These are phyloP conservation scores for Patellaria atrata DNA, from an alignment of 495 filamentous ascomycete genomes.

Conservation along the genomic window DNA sequence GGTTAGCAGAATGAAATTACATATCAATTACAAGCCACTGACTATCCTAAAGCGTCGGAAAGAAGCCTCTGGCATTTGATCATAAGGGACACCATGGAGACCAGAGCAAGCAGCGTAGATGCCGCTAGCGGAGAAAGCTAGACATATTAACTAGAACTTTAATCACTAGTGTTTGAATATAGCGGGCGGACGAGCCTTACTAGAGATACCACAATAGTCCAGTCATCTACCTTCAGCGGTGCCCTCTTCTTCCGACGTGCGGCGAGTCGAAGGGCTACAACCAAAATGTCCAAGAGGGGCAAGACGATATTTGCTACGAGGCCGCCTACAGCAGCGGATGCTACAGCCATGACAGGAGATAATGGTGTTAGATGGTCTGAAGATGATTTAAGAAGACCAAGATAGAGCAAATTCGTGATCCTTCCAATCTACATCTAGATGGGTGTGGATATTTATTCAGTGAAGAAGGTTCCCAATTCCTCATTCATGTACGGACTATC, in stretches of 20 bases:
- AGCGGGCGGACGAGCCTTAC: neutral
- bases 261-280: neutral
- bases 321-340: neutral
- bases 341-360: neutral
- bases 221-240: constrained; percentile 1
- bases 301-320: neutral
- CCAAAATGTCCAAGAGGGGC: neutral
- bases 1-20: neutral
- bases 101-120: neutral
- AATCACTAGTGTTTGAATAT: neutral
- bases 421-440: no score
- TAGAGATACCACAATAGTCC: constrained; percentile 1
- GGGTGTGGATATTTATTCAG: no score
- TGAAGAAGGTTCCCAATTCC: no score
- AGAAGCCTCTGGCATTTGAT: no score
- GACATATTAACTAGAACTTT: neutral
- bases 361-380: no score
- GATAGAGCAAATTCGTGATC: no score
- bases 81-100: neutral
- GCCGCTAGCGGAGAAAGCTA: neutral
- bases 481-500: no score
- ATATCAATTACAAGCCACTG: no score
- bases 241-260: constrained; percentile 1
- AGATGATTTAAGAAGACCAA: no score
- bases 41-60: no score